Base-by-base conservation (phyloP, 768 basidiomycete genomes). In the Hygrophorus russula region DNA sequence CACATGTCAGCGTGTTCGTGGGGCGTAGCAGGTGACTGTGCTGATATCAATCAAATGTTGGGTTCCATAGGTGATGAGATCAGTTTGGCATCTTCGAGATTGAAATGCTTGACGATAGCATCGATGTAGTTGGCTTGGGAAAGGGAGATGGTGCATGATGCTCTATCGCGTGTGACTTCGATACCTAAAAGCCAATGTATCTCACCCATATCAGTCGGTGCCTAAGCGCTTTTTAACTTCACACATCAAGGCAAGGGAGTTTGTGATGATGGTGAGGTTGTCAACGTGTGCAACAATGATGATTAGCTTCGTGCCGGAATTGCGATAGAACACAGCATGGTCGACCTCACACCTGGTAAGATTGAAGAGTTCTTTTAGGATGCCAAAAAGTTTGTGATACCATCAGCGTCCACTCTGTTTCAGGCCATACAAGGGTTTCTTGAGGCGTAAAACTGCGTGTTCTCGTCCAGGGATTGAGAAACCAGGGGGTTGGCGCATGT, bases 81-180 rank as follows among this genome's bases (percentile, higher is more conserved):
- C 4, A 60, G 60, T 24, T 57, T 53, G 2, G 48, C 31, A 30
- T 61, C 50, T 5, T 49, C 37, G 10, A 64, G 36, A 12, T 56
- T 44, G 55, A 59, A 65, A 9, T 52, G 58, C 1, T 52, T 43
- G 1, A 65, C 48, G 1, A 42, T 45, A 14, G 46, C 29, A n/a
- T 62, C 53, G 45, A 66, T 56, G 41, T 59, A 64, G 8, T 52
- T 46, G 11, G 47, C 5, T 36, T 47, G 39, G 49, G 44, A 2
- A 46, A 46, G 9, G 58, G 30, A 3, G 46, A 67, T 47, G 13
- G 56, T 64, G 0, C 52, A 31, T 1, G 19, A 31, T 8, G 30
- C 49, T 11, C 53, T 31, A n/a, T 50, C 45, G 2, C 49, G 36
- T 12, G 18, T 45, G 15, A 59, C 48, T n/a, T 57, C 45, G 11